phyloP scores from a whole-genome alignment of 805 yeast species.

The Priceomyces castillae region DNA sequence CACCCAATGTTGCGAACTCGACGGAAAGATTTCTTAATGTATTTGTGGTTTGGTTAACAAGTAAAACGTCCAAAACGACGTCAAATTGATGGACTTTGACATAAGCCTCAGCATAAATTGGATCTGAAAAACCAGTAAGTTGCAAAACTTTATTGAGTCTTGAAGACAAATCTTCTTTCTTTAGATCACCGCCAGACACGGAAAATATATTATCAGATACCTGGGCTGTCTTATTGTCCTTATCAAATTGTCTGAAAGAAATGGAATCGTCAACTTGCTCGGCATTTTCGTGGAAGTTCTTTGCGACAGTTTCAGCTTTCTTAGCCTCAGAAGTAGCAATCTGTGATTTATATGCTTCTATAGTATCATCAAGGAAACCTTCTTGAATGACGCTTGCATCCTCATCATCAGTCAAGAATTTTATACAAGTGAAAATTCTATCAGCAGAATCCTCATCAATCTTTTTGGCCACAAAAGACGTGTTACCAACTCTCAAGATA shows the following conservation, averaged over 20 bases:
- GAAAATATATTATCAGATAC: constrained; percentile 56
- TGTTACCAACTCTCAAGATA: constrained; percentile 81
- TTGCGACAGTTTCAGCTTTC: constrained; percentile 55
- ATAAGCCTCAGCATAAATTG: constrained; percentile 96
- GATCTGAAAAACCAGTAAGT: constrained; percentile 97
- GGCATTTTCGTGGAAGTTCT: constrained; percentile 58
- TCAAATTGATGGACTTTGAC: constrained; percentile 96
- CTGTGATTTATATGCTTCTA: constrained; percentile 75
- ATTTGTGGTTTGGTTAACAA: constrained; percentile 90
- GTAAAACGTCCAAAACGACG: constrained; percentile 86
- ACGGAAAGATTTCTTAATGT: constrained; percentile 89
- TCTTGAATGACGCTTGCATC: constrained; percentile 49
- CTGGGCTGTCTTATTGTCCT: constrained; percentile 29
- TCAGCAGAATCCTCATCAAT: constrained; percentile 98
- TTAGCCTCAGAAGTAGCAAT: constrained; percentile 57
- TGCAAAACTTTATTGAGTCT: constrained; percentile 86
- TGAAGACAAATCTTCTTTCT: constrained; percentile 63
- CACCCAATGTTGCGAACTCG: constrained; percentile 95
- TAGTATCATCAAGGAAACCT: constrained; percentile 86
- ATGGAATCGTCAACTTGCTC: constrained; percentile 78
- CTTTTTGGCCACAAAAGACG: constrained; percentile 61
- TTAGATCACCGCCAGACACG: constrained; percentile 48
- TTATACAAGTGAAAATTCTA: constrained; percentile 83
- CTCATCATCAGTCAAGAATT: constrained; percentile 68
- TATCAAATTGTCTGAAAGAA: constrained; percentile 73